Conservation (phyloP, 2,329 filamentous ascomycete genomes). For the Verticillium klebahnii region DNA sequence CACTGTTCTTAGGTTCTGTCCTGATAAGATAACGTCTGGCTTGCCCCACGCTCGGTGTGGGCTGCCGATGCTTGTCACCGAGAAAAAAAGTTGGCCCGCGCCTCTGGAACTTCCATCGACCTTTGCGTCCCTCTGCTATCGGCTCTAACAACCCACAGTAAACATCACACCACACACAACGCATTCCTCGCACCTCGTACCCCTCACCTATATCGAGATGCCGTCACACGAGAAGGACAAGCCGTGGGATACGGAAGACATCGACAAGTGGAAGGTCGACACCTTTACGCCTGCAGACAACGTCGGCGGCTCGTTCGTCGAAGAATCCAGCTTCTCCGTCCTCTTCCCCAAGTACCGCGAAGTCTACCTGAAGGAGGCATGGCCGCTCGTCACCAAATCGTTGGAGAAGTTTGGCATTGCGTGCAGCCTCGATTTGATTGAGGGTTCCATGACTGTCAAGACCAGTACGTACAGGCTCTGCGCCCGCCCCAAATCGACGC, state of each 20-base stretch:
- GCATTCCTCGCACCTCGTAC: not conserved
- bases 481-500: no score
- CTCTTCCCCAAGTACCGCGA: constrained; percentile 97
- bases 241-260: constrained; percentile 93
- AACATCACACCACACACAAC: not conserved
- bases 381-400: constrained; percentile 83
- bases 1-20: not conserved
- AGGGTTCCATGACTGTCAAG: constrained; percentile 95
- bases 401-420: constrained; percentile 86
- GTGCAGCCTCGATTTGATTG: constrained; percentile 88
- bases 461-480: constrained; percentile 71
- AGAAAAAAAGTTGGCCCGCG: constrained; percentile 2
- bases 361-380: constrained; percentile 85
- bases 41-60: constrained; percentile 1
- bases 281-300: constrained; percentile 85
- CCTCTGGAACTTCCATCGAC: not conserved
- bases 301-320: constrained; percentile 75
- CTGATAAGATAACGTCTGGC: not conserved
- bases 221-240: constrained; percentile 87
- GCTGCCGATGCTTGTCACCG: not conserved
- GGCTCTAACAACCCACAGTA: not conserved
- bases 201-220: constrained; percentile 43
- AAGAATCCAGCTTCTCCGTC: constrained; percentile 85
- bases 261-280: constrained; percentile 95
- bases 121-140: not conserved